phyloP scores from a whole-genome alignment of 495 filamentous ascomycete species.

The Penicilliopsis zonata region DNA sequence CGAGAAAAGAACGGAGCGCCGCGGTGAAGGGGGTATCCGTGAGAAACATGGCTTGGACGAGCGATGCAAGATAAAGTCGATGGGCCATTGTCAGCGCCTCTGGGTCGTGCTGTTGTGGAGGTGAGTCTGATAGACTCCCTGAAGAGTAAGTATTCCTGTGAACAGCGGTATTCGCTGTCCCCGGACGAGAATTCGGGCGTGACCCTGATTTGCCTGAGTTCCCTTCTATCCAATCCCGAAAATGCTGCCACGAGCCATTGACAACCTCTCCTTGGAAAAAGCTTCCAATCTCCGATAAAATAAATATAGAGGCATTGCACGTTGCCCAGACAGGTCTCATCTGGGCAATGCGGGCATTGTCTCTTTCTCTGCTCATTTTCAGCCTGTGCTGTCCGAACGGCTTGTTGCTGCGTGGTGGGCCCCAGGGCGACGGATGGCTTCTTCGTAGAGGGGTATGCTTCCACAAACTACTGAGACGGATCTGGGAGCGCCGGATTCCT shows the following conservation, averaged over 20 bases:
- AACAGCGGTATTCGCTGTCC: constrained; percentile 16
- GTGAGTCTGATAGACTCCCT: constrained; percentile 8
- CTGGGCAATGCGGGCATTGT: constrained; percentile 42
- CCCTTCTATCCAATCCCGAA: constrained; percentile 45
- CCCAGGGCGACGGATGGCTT: constrained; percentile 57
- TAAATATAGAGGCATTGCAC: constrained; percentile 69
- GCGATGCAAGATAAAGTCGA: constrained; percentile 53
- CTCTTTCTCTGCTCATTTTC: constrained; percentile 42
- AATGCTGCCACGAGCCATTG: constrained; percentile 56
- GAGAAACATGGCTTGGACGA: constrained; percentile 59
- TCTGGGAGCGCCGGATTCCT: constrained; percentile 67
- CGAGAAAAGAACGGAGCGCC: constrained; percentile 56
- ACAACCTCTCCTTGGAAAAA: constrained; percentile 90
- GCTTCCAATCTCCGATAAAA: constrained; percentile 70
- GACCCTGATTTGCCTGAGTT: constrained; percentile 6
- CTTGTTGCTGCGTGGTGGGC: constrained; percentile 49
- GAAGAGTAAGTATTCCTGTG: too few relatives aligned
- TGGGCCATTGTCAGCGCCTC: constrained; percentile 75
- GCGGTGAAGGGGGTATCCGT: constrained; percentile 56
- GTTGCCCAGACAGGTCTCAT: constrained; percentile 83
- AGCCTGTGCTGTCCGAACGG: constrained; percentile 42
- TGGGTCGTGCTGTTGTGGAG: constrained; percentile 53
- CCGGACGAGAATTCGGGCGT: constrained; percentile 22
- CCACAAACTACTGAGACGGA: constrained; percentile 74
- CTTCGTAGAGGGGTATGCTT: constrained; percentile 66